Evolutionary conservation across 2,329 filamentous ascomycete genomes (phyloP), one percentile per base, ranked within the genome.

Genomic region (Triangularia setosa): DNA sequence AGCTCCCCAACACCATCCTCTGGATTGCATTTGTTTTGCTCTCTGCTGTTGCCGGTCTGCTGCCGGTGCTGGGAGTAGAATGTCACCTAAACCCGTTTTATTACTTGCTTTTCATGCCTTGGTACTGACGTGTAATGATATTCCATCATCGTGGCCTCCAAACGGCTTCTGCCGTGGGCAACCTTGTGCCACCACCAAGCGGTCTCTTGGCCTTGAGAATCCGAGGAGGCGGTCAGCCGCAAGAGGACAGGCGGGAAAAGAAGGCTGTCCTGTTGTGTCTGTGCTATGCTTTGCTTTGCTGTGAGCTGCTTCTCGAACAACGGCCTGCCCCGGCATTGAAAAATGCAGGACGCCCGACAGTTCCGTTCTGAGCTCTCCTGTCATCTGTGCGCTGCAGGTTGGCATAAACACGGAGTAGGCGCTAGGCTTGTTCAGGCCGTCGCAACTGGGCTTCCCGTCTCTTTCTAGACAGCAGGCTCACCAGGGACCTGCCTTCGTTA

Each of bases 271-370:
- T 44, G 52, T 44, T 35, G 14, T 18, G 61, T 12, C 60, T n/a
- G 23, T 57, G 44, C 44, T 56, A 25, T 63, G 56, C 25, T 25
- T 61, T 48, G 30, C 40, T 35, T 30, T 63, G 40, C n/a, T 48
- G 40, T 48, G 40, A 48, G 40, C 18, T 48, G n/a, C 56, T 64
- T 68, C 63, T 68, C 63, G 61, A 69, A 68, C 67, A 65, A 64
- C 64, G 64, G 64, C 63, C 48, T 70, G 66, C 58, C 56, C 63
- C 66, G 68, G 70, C 70, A 71, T 71, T 70, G 67, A 69, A 57
- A 60, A 62, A 61, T 62, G 48, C 65, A 66, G 60, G 53, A 25
- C 24, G 65, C 65, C 64, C 57, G 64, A 67, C 64, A 55, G 60
- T 67, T 67, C 67, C 67, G 61, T 66, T 71, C 64, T 64, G 66